A percentile compares a stretch with the other conserved stretches of the same genome.
Evolutionary conservation across 2,329 filamentous ascomycete genomes (phyloP).

Genomic region (Colletotrichum abscissum): DNA sequence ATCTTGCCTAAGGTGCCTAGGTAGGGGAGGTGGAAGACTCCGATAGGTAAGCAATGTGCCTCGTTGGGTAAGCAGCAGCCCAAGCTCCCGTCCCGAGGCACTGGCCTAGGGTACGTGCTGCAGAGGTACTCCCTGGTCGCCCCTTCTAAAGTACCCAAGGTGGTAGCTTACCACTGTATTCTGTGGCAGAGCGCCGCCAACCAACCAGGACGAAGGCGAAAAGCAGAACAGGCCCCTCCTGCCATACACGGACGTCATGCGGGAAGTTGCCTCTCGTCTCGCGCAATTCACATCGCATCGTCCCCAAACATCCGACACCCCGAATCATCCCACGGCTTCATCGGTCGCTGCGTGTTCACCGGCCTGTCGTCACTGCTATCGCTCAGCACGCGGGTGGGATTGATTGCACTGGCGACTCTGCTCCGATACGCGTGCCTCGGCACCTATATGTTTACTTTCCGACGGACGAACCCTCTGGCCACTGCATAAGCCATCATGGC

Average conservation of each 20-base stretch:
- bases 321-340: slow-evolving; percentile 20
- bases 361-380: background rate
- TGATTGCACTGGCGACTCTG: background rate
- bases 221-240: slow-evolving; percentile 28
- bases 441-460: slow-evolving; percentile 20
- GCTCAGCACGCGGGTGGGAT: background rate
- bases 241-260: slow-evolving; percentile 35
- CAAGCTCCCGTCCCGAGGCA: slow-evolving; percentile 20
- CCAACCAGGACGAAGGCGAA: slow-evolving; percentile 30
- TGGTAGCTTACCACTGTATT: no score
- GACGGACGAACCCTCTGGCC: slow-evolving; percentile 23
- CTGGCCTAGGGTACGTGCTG: background rate
- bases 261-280: slow-evolving; percentile 33
- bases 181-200: background rate
- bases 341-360: background rate
- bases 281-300: slow-evolving; percentile 29
- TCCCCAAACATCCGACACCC: slow-evolving; percentile 18
- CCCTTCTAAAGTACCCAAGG: background rate
- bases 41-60: no score
- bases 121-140: background rate
- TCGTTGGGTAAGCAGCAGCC: slow-evolving; percentile 17
- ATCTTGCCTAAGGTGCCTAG: no score
- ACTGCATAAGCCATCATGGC: slow-evolving; percentile 58
- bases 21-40: no score
- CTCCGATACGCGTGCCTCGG: slow-evolving; percentile 1